Evolutionary conservation across 768 basidiomycete genomes (phyloP), one percentile per base, ranked within the genome.

Genomic region (Hypholoma sublateritium): DNA sequence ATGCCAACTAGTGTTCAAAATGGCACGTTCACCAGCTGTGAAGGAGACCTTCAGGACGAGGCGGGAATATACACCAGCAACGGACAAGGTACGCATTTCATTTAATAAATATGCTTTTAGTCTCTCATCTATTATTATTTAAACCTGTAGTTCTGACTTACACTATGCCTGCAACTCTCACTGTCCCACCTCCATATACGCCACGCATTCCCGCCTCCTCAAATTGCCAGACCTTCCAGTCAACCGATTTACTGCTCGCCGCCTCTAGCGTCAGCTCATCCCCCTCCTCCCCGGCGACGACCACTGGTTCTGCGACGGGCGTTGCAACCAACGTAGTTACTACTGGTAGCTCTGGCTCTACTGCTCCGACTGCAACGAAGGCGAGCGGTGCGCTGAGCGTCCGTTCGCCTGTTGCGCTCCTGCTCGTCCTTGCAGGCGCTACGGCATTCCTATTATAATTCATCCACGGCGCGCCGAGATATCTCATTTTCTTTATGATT

Each of bases 11-110:
- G 73, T 28, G 85, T 84, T 52, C 65, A 77, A 55, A 73, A 83
- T 42, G 81, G 80, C 39, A 72, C 73, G 1, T 91, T 88, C 71
- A 79, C 82, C 54, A 69, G 75, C 16, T 92, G 89, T 71, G 66
- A 80, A 4, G 82, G 83, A 17, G 86, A 87, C 14, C 71, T 81
- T 67, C 84, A 86, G 75, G 74, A 77, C 19, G 74, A 75, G 49
- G 82, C 82, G 5, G 88, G 88, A 25, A 50, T 74, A 39, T 77
- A 76, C 62, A 75, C 72, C n/a, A 43, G 52, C 14, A 63, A 68
- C 55, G 82, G 85, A 24, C 62, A 49, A 17, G 59, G 62, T 63
- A 14, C 22, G 62, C 13, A 32, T 7, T 49, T 35, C 19, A 45
- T n/a, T 8, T 32, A n/a, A n/a, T 50, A 16, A 12, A 5, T 52